Evolutionary conservation across 768 basidiomycete species (phyloP), one percentile per base, ranked within the genome.

Genomic region (Cantharellus cinnabarinus): DNA sequence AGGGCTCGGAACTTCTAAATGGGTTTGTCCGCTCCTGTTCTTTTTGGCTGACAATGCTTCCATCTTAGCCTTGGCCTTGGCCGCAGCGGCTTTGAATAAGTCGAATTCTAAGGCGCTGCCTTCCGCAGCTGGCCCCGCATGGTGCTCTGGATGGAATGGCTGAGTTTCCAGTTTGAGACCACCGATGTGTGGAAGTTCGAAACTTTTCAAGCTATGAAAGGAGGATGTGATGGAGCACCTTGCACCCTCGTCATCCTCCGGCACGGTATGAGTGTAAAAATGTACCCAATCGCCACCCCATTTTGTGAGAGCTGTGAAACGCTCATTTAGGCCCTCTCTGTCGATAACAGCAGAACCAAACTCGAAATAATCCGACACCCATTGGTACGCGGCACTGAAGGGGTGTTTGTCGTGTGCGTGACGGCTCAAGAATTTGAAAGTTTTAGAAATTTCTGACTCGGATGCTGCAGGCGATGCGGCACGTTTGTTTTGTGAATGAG

Each of bases 261-360:
- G 50, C 5, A 67, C 58, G 0, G 77, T 78, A 56, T 73, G 70
- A n/a, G 78, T 80, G 76, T 77, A 81, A 62, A 78, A 80, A 65
- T 79, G 79, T 5, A 77, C 67, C 79, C 79, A 80, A 41, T 74
- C 50, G 2, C 76, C 76, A 1, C 62, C 50, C 78, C 79, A 80
- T 0, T 62, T 66, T 3, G 76, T 74, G 15, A 81, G 68, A 7
- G 62, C 66, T 5, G 67, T 63, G 63, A 80, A 81, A n/a, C 79
- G 74, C 3, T 70, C 68, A 56, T 71, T 72, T 48, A 81, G 67
- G 0, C 73, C 76, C 3, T 64, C 64, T 0, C 77, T 77, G 62
- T 80, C 79, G 64, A 80, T 78, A 76, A 80, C 77, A 64, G 73
- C 76, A 3, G 69, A 68, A 3, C 78, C 78, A 61, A 80, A 80